Conservation (phyloP, 495 filamentous ascomycete species). For the Hamigera avellanea region DNA sequence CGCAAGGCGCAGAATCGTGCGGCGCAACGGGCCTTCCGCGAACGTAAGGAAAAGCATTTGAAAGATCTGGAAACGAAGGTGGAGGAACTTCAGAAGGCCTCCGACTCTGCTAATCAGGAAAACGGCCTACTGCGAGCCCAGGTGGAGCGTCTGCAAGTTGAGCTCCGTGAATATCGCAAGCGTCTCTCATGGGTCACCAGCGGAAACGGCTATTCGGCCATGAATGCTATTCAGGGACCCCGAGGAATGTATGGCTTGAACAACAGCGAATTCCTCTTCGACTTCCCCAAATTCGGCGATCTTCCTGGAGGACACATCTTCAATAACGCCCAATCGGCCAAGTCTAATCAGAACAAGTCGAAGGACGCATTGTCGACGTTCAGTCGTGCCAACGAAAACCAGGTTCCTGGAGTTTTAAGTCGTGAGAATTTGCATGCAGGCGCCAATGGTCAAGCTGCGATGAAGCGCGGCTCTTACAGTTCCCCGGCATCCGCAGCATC, state of each 20-base stretch:
- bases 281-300: slow-evolving; percentile 86
- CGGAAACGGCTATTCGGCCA: slow-evolving; percentile 36
- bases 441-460: slow-evolving; percentile 1
- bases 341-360: slow-evolving; percentile 21
- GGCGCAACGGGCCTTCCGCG: slow-evolving; percentile 91
- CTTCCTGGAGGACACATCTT: slow-evolving; percentile 54
- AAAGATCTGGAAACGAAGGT: slow-evolving; percentile 96
- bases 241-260: slow-evolving; percentile 38
- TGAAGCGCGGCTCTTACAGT: neutral
- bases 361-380: slow-evolving; percentile 6
- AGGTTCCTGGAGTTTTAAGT: slow-evolving; percentile 23
- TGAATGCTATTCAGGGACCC: slow-evolving; percentile 28
- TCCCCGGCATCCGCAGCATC: too few relatives aligned
- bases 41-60: slow-evolving; percentile 95
- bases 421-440: slow-evolving; percentile 12
- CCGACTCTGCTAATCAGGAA: slow-evolving; percentile 72
- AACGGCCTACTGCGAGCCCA: slow-evolving; percentile 75
- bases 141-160: slow-evolving; percentile 75
- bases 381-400: slow-evolving; percentile 18
- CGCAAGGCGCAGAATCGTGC: slow-evolving; percentile 97
- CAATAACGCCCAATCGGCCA: slow-evolving; percentile 31
- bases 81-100: slow-evolving; percentile 77
- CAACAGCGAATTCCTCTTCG: slow-evolving; percentile 81
- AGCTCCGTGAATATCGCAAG: slow-evolving; percentile 84
- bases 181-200: slow-evolving; percentile 53